Conservation (phyloP, 768 basidiomycete species). For the Pulveroboletus frians region DNA sequence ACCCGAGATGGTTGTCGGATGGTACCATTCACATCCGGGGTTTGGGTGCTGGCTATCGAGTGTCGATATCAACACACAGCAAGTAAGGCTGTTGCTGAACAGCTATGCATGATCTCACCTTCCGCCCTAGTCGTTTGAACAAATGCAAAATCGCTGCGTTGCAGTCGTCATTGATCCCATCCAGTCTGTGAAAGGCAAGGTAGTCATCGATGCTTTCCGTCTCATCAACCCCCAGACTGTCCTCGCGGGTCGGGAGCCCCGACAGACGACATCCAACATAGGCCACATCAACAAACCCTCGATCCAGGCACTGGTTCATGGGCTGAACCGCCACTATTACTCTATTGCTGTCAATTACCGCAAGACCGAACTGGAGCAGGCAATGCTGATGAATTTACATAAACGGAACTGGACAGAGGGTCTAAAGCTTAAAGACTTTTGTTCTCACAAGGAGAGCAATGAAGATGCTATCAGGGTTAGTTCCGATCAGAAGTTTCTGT, state of each 20-base stretch:
- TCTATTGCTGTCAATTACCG: conserved; percentile 96
- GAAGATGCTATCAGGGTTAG: conserved; percentile 92
- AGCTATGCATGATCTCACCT: conserved; percentile 11
- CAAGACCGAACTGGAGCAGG: conserved; percentile 96
- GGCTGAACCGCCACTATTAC: conserved; percentile 97
- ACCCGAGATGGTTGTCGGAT: conserved; percentile 97
- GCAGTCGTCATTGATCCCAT: conserved; percentile 98
- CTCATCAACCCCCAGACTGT: conserved; percentile 90
- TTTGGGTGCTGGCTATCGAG: conserved; percentile 99
- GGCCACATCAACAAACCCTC: conserved; percentile 99
- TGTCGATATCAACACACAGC: conserved; percentile 98
- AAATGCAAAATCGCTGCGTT: conserved; percentile 86
- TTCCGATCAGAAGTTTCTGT: conserved; percentile 11
- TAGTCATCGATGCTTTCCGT: conserved; percentile 98
- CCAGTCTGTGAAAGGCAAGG: conserved; percentile 97
- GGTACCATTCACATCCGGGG: conserved; percentile 99
- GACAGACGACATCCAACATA: conserved; percentile 97
- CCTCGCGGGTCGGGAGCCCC: conserved; percentile 87
- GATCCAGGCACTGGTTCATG: conserved; percentile 97
- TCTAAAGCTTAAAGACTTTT: conserved; percentile 85
- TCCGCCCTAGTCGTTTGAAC: conserved; percentile 81
- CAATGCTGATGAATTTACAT: conserved; percentile 98
- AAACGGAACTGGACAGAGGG: conserved; percentile 99
- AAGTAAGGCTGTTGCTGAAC: conserved; percentile 42
- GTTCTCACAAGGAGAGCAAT: conserved; percentile 80